A percentile compares a stretch with the other conserved stretches of the same genome.
These are phyloP conservation scores for Kodamaea jinghongensis DNA, from an alignment of 805 yeast genomes.

Conservation along the genomic window DNA sequence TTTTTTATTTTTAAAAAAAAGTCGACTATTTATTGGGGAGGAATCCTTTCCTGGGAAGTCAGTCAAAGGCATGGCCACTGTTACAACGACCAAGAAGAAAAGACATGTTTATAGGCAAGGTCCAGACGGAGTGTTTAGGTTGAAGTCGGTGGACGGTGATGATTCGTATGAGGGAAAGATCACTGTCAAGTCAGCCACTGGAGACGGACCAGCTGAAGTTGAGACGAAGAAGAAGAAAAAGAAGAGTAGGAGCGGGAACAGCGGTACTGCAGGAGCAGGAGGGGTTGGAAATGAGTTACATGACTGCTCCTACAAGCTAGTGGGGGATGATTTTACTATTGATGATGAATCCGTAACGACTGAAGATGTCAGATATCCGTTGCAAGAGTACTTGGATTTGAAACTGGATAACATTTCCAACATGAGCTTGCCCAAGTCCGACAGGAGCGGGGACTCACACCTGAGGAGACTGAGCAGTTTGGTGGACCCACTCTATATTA, in stretches of 20 bases:
- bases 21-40: no score
- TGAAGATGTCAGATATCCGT: not conserved
- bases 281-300: conserved; percentile 1
- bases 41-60: not conserved
- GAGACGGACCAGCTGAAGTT: not conserved
- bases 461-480: not conserved
- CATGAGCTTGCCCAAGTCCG: not conserved
- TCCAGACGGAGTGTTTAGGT: conserved; percentile 38
- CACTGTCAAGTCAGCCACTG: not conserved
- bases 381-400: conserved; percentile 2
- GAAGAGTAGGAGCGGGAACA: not conserved
- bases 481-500: not conserved
- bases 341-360: not conserved
- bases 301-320: conserved; percentile 4
- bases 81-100: conserved; percentile 19
- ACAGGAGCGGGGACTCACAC: not conserved
- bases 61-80: conserved; percentile 10
- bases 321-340: not conserved
- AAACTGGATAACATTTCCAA: not conserved
- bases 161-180: conserved; percentile 3
- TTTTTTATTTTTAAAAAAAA: not conserved
- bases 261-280: not conserved
- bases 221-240: conserved; percentile 1
- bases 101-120: conserved; percentile 36
- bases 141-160: conserved; percentile 24